A percentile compares a stretch with the other conserved stretches of the same genome.
phyloP scores from a whole-genome alignment of 148 eudicot genomes.

The Spergularia bocconei region DNA sequence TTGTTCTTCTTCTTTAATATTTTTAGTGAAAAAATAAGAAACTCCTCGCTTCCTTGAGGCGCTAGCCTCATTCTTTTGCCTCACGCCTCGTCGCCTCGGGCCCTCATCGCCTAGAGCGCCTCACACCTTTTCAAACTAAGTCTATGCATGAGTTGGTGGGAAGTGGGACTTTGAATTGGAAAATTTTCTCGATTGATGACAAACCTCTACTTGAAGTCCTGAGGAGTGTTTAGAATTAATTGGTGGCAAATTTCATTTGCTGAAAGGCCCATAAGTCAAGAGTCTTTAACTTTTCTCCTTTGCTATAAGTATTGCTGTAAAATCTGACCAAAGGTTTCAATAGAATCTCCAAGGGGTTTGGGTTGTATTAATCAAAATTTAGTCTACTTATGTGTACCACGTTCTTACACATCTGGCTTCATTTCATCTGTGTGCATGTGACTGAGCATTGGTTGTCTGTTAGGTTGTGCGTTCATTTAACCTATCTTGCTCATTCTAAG shows the following conservation, averaged over 20 bases:
- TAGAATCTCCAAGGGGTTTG: background rate
- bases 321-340: background rate
- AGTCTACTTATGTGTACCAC: background rate
- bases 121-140: too few species aligned
- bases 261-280: background rate
- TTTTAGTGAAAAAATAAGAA: too few species aligned
- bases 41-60: too few species aligned
- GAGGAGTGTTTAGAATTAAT: background rate
- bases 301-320: background rate
- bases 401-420: background rate
- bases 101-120: too few species aligned
- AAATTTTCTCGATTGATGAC: too few species aligned
- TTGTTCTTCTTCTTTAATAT: too few species aligned
- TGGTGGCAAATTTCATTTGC: background rate
- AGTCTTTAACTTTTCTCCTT: background rate
- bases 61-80: too few species aligned
- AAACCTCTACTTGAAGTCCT: too few species aligned
- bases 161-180: too few species aligned
- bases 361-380: background rate
- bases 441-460: background rate
- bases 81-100: too few species aligned
- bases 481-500: background rate
- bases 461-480: background rate
- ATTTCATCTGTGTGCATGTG: background rate
- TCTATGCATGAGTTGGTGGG: too few species aligned